phyloP scores from a whole-genome alignment of 768 basidiomycete species.

The Pseudohyphozyma bogoriensis region DNA sequence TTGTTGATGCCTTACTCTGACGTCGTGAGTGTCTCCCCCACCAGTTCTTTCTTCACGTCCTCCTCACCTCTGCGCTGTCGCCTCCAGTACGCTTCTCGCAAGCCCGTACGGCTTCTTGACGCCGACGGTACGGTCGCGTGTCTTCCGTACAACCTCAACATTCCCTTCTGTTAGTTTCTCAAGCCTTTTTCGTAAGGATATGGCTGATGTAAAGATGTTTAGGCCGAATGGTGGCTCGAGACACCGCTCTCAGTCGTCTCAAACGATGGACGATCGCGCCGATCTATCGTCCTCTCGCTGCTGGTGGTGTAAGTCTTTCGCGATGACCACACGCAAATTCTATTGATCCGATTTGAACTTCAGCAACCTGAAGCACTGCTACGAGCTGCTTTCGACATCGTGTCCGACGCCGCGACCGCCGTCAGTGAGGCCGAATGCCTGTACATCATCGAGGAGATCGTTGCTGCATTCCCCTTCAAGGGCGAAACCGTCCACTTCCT shows the following conservation, averaged over 20 bases:
- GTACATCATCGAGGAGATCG: conserved; percentile 27
- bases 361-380: conserved; percentile 30
- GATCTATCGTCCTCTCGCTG: conserved; percentile 27
- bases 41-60: background rate
- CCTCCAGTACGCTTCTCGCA: conserved; percentile 30
- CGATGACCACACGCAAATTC: too few species aligned
- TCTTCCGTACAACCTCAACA: conserved; percentile 28
- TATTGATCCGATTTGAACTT: too few species aligned
- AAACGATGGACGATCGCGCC: conserved; percentile 35
- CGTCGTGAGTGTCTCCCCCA: too few species aligned
- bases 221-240: conserved; percentile 32
- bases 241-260: conserved; percentile 29
- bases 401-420: conserved; percentile 32
- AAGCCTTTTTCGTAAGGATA: background rate
- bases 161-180: conserved; percentile 22
- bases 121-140: conserved; percentile 28
- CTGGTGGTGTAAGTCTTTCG: conserved; percentile 28
- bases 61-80: too few species aligned
- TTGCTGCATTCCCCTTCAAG: conserved; percentile 17
- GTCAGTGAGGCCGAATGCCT: conserved; percentile 35
- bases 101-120: conserved; percentile 29
- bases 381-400: conserved; percentile 36
- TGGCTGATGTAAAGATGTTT: background rate
- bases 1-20: conserved; percentile 30
- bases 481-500: conserved; percentile 28